phyloP scores from a whole-genome alignment of 495 filamentous ascomycete genomes.

The Darksidea phi region DNA sequence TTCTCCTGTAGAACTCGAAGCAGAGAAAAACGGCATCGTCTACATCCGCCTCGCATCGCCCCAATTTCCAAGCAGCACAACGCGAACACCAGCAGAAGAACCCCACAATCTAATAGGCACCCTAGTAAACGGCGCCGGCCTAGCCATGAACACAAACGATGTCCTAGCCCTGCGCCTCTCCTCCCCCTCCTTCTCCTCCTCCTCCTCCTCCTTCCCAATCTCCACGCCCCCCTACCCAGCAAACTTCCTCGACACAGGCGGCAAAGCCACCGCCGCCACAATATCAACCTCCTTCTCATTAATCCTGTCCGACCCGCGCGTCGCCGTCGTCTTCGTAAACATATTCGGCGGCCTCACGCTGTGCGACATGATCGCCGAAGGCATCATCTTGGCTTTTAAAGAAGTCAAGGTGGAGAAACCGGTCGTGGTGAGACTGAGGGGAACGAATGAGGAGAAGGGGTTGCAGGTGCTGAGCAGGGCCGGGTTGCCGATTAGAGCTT shows the following conservation, averaged over 20 bases:
- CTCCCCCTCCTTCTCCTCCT: slow-evolving; percentile 27
- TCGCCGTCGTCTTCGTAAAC: slow-evolving; percentile 79
- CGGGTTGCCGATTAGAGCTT: slow-evolving; percentile 40
- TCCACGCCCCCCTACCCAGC: slow-evolving; percentile 52
- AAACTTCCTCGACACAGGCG: slow-evolving; percentile 89
- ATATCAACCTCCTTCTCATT: slow-evolving; percentile 74
- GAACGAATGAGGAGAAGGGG: slow-evolving; percentile 77
- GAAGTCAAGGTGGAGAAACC: slow-evolving; percentile 69
- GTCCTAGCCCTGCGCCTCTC: slow-evolving; percentile 61
- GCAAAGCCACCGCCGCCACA: slow-evolving; percentile 83
- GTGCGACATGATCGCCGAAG: slow-evolving; percentile 86
- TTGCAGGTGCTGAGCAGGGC: slow-evolving; percentile 60
- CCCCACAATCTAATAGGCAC: slow-evolving; percentile 57
- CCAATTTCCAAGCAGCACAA: slow-evolving; percentile 1
- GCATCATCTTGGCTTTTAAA: slow-evolving; percentile 73
- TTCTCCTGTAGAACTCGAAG: slow-evolving; percentile 61
- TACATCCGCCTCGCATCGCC: slow-evolving; percentile 56
- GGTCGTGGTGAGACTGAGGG: slow-evolving; percentile 79
- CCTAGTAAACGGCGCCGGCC: slow-evolving; percentile 81
- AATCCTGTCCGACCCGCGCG: slow-evolving; percentile 67
- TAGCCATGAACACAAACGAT: slow-evolving; percentile 91
- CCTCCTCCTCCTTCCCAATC: slow-evolving; percentile 45
- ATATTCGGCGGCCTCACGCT: slow-evolving; percentile 86
- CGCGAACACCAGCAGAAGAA: neutral
- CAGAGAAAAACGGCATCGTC: slow-evolving; percentile 70